Evolutionary conservation across 768 basidiomycete genomes (phyloP).

Genomic region (Coprinopsis sp.): DNA sequence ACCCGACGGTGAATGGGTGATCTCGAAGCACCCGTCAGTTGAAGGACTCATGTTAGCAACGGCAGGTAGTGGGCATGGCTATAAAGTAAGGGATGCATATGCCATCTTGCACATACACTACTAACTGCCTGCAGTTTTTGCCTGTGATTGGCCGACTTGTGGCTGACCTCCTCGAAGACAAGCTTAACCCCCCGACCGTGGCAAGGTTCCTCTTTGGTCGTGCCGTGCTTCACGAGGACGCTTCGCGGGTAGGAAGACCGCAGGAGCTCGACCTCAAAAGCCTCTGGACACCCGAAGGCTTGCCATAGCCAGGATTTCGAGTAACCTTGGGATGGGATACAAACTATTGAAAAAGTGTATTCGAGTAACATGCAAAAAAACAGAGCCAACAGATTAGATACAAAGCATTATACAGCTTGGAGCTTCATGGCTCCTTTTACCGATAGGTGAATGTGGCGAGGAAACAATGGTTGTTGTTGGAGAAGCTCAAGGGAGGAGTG

Average conservation of each 20-base stretch:
- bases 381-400: no score
- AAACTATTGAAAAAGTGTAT: neutral
- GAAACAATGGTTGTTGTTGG: neutral
- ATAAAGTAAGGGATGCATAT: constrained; percentile 38
- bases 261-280: constrained; percentile 41
- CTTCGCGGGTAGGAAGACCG: constrained; percentile 27
- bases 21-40: constrained; percentile 62
- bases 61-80: constrained; percentile 84
- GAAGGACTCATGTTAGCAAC: constrained; percentile 74
- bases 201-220: constrained; percentile 65
- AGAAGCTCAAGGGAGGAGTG: neutral
- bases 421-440: neutral
- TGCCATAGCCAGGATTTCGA: neutral
- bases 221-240: constrained; percentile 25
- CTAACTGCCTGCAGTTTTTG: constrained; percentile 60
- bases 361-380: neutral
- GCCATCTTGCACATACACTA: neutral
- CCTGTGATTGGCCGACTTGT: constrained; percentile 80
- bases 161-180: constrained; percentile 64
- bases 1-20: constrained; percentile 83
- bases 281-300: constrained; percentile 35
- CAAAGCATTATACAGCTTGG: neutral
- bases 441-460: no score
- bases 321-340: no score
- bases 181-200: constrained; percentile 45